Evolutionary conservation across 495 filamentous ascomycete genomes (phyloP), one percentile per base, ranked within the genome.

Genomic region (Tuber indicum): DNA sequence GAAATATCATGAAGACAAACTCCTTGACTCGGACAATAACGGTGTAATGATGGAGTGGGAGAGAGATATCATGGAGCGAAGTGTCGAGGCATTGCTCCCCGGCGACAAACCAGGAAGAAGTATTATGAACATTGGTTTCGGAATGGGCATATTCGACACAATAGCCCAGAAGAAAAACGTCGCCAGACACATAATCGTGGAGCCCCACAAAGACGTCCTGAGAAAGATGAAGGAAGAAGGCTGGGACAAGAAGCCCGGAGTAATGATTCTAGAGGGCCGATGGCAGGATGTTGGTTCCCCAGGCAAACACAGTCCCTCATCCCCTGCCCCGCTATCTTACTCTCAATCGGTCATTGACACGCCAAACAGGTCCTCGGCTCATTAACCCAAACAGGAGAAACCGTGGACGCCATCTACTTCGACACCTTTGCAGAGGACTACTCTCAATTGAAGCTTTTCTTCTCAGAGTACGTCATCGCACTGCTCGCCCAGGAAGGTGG

Each of bases 11-110:
- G 86, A 88, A 42, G 90, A 91, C 75, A 90, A 92, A 45, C 88
- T 84, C 14, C 88, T 98, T 1, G 96, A 99, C 79, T 86, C 87
- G 5, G 89, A 91, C 72, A 87, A 88, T 9, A 99, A 99, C 83
- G 93, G 94, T 43, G 93, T 99, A 1, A 99, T 99, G 96, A 93
- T 99, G 96, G 87, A 91, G 43, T 99, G 96, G 96, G 96, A 99
- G 85, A 91, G 91, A 0, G 88, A 90, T 47, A 94, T 98, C 75
- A 99, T 99, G 96, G 87, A 88, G 74, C 87, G 88, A 43, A 92
- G 91, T 49, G 93, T 94, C 42, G 87, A 88, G 71, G 85, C 88
- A 39, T 86, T 94, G 2, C 84, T 91, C 32, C 89, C 91, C 0
- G 83, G 72, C n/a, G 83, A 83, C 9, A 74, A 84, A 0, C 74